Conservation (phyloP, 306 rosid genomes). For the Sindora glabra region DNA sequence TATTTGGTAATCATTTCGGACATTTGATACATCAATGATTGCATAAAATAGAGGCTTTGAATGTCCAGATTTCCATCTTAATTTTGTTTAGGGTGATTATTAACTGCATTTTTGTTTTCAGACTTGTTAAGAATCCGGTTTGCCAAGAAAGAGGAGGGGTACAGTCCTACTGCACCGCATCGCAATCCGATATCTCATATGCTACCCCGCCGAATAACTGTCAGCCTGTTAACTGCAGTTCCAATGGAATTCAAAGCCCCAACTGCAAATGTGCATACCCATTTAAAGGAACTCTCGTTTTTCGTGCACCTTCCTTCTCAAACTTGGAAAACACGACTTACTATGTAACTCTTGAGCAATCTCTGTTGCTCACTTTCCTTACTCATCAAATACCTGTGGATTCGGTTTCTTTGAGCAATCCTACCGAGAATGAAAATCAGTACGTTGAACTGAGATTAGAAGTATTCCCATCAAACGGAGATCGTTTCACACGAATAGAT, state of each 20-base stretch:
- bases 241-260: slow-evolving; percentile 15
- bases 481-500: slow-evolving; percentile 11
- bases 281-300: slow-evolving; percentile 19
- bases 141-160: background rate
- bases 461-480: slow-evolving; percentile 18
- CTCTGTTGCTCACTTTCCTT: background rate
- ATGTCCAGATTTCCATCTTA: no score
- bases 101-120: background rate
- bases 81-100: no score
- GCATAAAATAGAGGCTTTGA: background rate
- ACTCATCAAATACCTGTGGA: background rate
- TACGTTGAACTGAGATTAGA: slow-evolving; percentile 10
- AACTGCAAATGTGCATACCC: slow-evolving; percentile 37
- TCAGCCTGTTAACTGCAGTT: background rate
- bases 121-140: slow-evolving; percentile 23
- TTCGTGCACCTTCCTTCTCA: slow-evolving; percentile 21
- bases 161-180: slow-evolving; percentile 14
- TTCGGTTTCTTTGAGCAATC: slow-evolving; percentile 16
- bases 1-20: background rate
- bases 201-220: background rate
- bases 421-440: background rate
- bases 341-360: background rate
- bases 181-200: background rate
- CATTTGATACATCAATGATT: background rate
- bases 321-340: background rate